phyloP scores from a whole-genome alignment of 768 basidiomycete genomes.

The Russula sp. region DNA sequence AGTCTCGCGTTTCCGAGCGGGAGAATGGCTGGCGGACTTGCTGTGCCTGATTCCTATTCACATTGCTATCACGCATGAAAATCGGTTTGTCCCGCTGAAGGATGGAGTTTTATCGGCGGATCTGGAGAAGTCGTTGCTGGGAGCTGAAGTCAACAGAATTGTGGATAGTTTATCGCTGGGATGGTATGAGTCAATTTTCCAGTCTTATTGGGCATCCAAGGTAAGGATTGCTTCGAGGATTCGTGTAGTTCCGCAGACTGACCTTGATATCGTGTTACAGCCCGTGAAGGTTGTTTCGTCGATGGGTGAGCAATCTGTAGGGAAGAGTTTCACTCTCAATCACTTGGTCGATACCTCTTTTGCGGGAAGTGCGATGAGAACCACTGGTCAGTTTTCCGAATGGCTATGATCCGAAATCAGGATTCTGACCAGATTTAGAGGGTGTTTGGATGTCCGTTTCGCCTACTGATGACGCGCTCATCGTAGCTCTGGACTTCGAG shows the following conservation, averaged over 20 bases:
- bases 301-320: conserved; percentile 64
- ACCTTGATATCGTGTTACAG: conserved; percentile 25
- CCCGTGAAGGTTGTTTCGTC: conserved; percentile 61
- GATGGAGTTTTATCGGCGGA: conserved; percentile 47
- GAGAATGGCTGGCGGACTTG: conserved; percentile 58
- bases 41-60: conserved; percentile 61
- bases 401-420: background rate
- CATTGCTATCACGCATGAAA: conserved; percentile 51
- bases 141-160: conserved; percentile 53
- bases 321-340: conserved; percentile 52
- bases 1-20: conserved; percentile 37
- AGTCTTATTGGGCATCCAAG: conserved; percentile 55
- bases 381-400: conserved; percentile 33
- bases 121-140: conserved; percentile 48
- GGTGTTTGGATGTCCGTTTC: conserved; percentile 66
- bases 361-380: conserved; percentile 58
- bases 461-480: conserved; percentile 45
- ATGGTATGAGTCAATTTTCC: conserved; percentile 60
- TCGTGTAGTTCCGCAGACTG: background rate
- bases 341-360: conserved; percentile 60
- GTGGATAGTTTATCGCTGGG: conserved; percentile 50
- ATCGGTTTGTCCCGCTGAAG: conserved; percentile 54
- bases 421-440: conserved; percentile 28
- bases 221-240: conserved; percentile 25
- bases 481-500: conserved; percentile 61